Base-by-base conservation (phyloP, 495 filamentous ascomycete genomes). In the Neurospora tetrasperma region DNA sequence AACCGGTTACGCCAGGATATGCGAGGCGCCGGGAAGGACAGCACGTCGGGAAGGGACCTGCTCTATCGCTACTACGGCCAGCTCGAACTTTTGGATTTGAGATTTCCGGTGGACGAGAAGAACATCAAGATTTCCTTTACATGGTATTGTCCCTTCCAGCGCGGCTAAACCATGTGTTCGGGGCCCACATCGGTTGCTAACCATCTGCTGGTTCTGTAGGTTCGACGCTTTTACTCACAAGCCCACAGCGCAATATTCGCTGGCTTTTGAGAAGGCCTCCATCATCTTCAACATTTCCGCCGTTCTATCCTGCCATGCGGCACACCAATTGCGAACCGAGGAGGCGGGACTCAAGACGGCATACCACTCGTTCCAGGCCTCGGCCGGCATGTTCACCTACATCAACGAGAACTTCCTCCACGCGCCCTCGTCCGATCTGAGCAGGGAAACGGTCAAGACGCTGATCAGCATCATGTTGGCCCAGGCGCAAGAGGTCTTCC, bases 271-370 rank as follows among this genome's bases (percentile, higher is more conserved):
- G 82, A 99, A 99, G 82, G 96, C 96, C 23, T 98, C 96, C 72
- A 97, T 99, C 80, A 97, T 99, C 77, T 99, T 99, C 88, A 99
- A 99, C 82, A 98, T 99, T 79, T 97, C 96, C 27, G 96, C 96
- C 73, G 94, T 98, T 9, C 86, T 98, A 20, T 98, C 94, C 23
- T 97, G 95, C 77, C 94, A 99, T 85, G 96, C 94, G 69, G 96
- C 96, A 72, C 87, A 94, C 80, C 96, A 98, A 80, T 92, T 94
- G 73, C 91, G 96, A 27, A 92, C 90, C 73, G 94, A 98, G 78
- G 96, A 98, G 73, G 85, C 91, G 23, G 95, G 96, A 38, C 88
- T 98, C 74, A 99, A 98, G 83, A 96, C 93, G 18, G 92, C 96
- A 4, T 99, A 97, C 79, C 95, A 99, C 82, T 98, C 96, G 27